Conservation (phyloP, 805 yeast species). For the Lipomyces starkeyi region DNA sequence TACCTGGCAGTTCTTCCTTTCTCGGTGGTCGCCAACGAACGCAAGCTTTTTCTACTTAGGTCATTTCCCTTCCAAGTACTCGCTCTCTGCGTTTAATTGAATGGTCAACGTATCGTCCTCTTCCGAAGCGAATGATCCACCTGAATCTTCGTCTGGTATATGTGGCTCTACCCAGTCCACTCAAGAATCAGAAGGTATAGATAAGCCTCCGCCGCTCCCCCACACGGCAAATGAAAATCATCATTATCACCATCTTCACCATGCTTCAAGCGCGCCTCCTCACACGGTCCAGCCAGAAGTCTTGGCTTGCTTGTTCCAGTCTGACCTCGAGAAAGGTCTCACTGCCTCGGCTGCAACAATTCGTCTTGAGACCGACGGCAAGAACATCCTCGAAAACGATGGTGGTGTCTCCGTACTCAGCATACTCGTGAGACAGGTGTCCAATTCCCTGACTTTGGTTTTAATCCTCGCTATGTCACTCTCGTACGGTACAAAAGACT, state of each 20-base stretch:
- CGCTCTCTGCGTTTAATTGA: conserved; percentile 8
- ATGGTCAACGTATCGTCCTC: conserved; percentile 35
- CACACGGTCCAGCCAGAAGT: conserved; percentile 25
- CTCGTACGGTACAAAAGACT: conserved; percentile 73
- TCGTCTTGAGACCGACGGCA: conserved; percentile 55
- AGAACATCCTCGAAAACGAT: conserved; percentile 68
- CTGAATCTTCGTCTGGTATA: conserved; percentile 37
- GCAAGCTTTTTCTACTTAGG: not conserved
- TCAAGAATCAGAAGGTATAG: conserved; percentile 22
- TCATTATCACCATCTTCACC: conserved; percentile 21
- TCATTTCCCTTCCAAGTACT: not conserved
- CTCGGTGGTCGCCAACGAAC: not conserved
- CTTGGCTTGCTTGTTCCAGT: conserved; percentile 25
- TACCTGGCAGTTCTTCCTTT: not conserved
- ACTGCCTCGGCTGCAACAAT: conserved; percentile 46
- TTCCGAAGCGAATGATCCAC: conserved; percentile 35
- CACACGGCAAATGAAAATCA: not conserved
- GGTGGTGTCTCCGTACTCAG: conserved; percentile 57
- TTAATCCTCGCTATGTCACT: conserved; percentile 49
- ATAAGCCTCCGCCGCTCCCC: conserved; percentile 35
- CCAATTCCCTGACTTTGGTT: conserved; percentile 78
- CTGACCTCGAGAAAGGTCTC: conserved; percentile 55
- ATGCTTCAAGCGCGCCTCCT: conserved; percentile 29
- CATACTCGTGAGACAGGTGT: conserved; percentile 69
- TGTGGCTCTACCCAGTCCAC: conserved; percentile 26